Conservation (phyloP, 148 eudicot genomes). For the Amaranthus cruentus region DNA sequence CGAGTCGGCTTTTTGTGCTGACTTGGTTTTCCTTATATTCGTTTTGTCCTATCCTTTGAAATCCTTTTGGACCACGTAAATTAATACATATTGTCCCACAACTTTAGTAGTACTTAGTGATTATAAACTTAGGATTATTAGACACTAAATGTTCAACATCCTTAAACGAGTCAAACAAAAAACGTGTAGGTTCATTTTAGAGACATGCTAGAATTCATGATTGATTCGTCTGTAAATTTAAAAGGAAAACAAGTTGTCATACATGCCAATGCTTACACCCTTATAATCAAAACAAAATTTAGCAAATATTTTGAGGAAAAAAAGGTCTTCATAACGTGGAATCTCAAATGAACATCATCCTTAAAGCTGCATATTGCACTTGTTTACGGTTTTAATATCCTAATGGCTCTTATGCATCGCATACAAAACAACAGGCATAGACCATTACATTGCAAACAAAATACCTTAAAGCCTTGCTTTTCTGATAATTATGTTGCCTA, state of each 20-base stretch:
- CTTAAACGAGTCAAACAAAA: not conserved
- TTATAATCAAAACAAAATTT: not conserved
- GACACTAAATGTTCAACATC: too few relatives aligned
- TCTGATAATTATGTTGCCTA: not conserved
- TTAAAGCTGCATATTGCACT: not conserved
- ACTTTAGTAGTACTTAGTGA: too few relatives aligned
- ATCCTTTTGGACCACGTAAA: too few relatives aligned
- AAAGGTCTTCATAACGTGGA: not conserved
- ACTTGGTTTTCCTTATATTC: too few relatives aligned
- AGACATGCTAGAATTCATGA: not conserved
- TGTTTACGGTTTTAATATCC: not conserved
- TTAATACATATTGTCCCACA: too few relatives aligned
- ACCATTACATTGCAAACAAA: slow-evolving; percentile 1
- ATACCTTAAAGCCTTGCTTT: not conserved
- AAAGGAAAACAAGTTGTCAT: not conserved
- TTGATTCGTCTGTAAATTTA: not conserved
- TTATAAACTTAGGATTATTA: too few relatives aligned
- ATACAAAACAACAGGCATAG: not conserved
- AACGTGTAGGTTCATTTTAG: too few relatives aligned
- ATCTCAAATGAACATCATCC: not conserved
- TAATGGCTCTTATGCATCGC: not conserved
- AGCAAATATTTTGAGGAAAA: not conserved
- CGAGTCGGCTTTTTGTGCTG: too few relatives aligned
- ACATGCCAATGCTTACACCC: not conserved
- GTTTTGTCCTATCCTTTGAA: too few relatives aligned